These are phyloP conservation scores for Tilletia setariae DNA, from an alignment of 1,284 basidiomycete species.

Conservation along the genomic window DNA sequence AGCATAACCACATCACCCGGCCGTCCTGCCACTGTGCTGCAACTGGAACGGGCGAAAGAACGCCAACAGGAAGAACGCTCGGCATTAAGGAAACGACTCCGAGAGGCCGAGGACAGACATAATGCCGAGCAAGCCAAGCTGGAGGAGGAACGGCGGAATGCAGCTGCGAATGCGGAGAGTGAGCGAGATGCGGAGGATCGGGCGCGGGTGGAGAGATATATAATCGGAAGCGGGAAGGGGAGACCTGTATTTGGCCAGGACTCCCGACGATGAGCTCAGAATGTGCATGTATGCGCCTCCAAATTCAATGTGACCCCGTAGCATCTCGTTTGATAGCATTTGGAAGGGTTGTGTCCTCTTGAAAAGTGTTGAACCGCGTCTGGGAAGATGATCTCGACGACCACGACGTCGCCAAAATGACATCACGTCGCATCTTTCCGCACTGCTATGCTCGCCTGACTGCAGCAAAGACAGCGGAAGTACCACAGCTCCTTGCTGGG, in stretches of 20 bases:
- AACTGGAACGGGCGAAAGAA: slow-evolving; percentile 6
- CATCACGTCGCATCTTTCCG: no score
- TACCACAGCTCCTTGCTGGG: no score
- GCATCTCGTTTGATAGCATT: no score
- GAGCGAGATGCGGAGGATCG: slow-evolving; percentile 10
- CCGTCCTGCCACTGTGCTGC: slow-evolving; percentile 12
- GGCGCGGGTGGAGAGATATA: slow-evolving; percentile 11
- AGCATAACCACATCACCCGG: slow-evolving; percentile 9
- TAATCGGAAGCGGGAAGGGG: slow-evolving; percentile 11
- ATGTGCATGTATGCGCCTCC: background rate
- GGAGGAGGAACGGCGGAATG: background rate
- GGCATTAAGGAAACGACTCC: background rate
- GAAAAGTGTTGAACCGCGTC: no score
- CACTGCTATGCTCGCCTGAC: no score
- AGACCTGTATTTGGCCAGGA: slow-evolving; percentile 9
- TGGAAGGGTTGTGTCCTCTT: no score
- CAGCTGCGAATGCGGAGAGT: background rate
- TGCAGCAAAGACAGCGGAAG: no score
- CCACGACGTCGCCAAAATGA: no score
- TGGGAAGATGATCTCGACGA: no score
- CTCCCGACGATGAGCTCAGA: background rate
- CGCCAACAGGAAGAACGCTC: slow-evolving; percentile 5
- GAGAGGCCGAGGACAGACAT: slow-evolving; percentile 6
- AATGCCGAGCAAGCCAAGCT: background rate
- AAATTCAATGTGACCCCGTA: background rate